Evolutionary conservation across 1,139 yeast species (phyloP).

Genomic region (Protomyces arabidopsidicola): DNA sequence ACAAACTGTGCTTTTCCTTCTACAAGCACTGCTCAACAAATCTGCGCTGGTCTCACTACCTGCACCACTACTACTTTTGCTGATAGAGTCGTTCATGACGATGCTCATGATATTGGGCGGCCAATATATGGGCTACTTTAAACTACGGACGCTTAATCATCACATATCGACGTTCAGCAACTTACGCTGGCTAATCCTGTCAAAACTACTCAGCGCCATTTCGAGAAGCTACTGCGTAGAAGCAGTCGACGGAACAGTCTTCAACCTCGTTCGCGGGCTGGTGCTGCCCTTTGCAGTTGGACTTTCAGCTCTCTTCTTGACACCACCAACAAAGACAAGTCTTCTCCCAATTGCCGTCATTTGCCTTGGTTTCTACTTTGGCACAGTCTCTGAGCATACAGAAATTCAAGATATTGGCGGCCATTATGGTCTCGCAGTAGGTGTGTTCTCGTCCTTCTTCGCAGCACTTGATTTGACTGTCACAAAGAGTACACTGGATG

Average conservation of each 20-base stretch:
- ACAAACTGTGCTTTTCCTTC: constrained; percentile 22
- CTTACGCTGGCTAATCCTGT: constrained; percentile 7
- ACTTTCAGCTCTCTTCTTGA: constrained; percentile 20
- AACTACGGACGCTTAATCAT: constrained; percentile 7
- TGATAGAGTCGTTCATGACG: constrained; percentile 23
- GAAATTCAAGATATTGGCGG: constrained; percentile 8
- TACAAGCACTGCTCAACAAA: constrained; percentile 24
- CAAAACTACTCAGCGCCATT: constrained; percentile 14
- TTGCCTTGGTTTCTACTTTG: constrained; percentile 28
- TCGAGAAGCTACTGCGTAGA: constrained; percentile 28
- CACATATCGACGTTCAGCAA: constrained; percentile 5
- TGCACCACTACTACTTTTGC: constrained; percentile 15
- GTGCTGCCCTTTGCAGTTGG: constrained; percentile 29
- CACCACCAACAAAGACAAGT: constrained; percentile 18
- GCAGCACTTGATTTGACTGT: constrained; percentile 28
- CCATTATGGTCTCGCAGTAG: constrained; percentile 21
- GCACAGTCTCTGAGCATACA: constrained; percentile 24
- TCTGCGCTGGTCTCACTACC: constrained; percentile 18
- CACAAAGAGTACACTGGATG: constrained; percentile 22
- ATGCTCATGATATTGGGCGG: constrained; percentile 14
- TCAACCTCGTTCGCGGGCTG: constrained; percentile 29
- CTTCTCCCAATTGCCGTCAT: constrained; percentile 23
- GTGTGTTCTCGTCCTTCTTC: constrained; percentile 28
- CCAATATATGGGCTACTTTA: constrained; percentile 4
- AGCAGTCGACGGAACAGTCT: constrained; percentile 29